These are phyloP conservation scores for Coffea humblotiana DNA, from an alignment of 305 asterid species.

Conservation along the genomic window DNA sequence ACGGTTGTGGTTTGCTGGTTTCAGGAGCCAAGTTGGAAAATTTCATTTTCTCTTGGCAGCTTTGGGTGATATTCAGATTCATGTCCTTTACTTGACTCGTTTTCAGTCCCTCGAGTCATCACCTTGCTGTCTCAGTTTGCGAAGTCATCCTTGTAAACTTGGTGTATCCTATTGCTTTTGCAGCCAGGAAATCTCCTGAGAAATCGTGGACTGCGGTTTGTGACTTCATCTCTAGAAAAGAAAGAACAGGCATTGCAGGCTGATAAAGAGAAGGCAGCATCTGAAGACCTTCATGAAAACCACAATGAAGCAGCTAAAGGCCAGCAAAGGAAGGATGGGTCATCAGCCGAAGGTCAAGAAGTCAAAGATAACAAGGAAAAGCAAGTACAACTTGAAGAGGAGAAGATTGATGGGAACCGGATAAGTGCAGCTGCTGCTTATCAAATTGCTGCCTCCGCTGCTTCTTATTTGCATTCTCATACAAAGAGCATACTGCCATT, in stretches of 20 bases:
- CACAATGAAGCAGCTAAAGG: conserved; percentile 28
- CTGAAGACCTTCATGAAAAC: conserved; percentile 36
- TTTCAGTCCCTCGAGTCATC: not conserved
- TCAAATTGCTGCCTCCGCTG: conserved; percentile 90
- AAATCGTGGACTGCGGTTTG: conserved; percentile 48
- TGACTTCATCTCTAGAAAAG: conserved; percentile 85
- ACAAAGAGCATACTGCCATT: conserved; percentile 68
- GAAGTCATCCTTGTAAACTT: not conserved
- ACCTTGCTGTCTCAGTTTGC: not conserved
- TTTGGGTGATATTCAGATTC: not conserved
- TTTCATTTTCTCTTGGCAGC: not conserved
- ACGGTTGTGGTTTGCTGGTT: not conserved
- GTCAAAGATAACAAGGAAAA: conserved; percentile 25
- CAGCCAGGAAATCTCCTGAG: conserved; percentile 73
- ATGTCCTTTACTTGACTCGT: not conserved
- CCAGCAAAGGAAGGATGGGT: conserved; percentile 23
- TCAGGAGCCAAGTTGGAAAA: not conserved
- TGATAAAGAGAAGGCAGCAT: conserved; percentile 38
- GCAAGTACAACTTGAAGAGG: conserved; percentile 23
- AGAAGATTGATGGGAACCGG: conserved; percentile 31
- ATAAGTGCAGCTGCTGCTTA: conserved; percentile 72
- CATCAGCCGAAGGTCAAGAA: conserved; percentile 24
- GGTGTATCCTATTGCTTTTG: conserved; percentile 13
- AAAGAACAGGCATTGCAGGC: conserved; percentile 57
- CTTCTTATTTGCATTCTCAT: conserved; percentile 85